Conservation (phyloP, 169 alveolate species). For the Cryptosporidium bovis region DNA sequence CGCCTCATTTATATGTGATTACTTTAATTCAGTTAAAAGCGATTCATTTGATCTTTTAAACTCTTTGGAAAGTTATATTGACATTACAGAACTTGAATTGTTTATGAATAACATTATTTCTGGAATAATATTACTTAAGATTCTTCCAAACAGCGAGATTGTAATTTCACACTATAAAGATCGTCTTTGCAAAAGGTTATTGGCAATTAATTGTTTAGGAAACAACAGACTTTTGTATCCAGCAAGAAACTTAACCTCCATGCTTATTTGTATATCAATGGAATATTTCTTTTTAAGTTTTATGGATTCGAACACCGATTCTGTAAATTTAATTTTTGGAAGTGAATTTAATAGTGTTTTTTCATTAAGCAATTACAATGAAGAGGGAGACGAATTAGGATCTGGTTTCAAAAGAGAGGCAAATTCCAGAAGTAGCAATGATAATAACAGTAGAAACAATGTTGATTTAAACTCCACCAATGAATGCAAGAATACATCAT, state of each 20-base stretch:
- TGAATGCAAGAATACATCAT: conserved; percentile 12
- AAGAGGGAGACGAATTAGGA: neutral
- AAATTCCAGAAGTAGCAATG: neutral
- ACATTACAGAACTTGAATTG: neutral
- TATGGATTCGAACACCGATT: conserved; percentile 2
- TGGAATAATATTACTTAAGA: neutral
- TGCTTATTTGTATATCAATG: conserved; percentile 5
- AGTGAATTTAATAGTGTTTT: conserved; percentile 7
- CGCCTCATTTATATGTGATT: too few species aligned
- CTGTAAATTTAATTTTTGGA: conserved; percentile 1
- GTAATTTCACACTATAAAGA: conserved; percentile 55
- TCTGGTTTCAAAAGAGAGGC: neutral
- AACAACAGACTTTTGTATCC: neutral
- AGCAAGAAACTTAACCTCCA: conserved; percentile 3
- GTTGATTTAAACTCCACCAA: neutral
- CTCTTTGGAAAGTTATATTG: neutral
- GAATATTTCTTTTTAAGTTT: conserved; percentile 30
- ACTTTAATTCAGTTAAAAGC: neutral
- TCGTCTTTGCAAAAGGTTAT: conserved; percentile 34
- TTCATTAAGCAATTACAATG: neutral
- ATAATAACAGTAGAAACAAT: neutral
- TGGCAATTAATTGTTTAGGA: neutral
- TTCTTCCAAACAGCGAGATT: conserved; percentile 35
- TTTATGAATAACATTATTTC: conserved; percentile 26
- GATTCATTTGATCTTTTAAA: neutral